A percentile compares a stretch with the other conserved stretches of the same genome.
These are phyloP conservation scores for Penicillium turbatum DNA, from an alignment of 495 filamentous ascomycete genomes.

Conservation along the genomic window DNA sequence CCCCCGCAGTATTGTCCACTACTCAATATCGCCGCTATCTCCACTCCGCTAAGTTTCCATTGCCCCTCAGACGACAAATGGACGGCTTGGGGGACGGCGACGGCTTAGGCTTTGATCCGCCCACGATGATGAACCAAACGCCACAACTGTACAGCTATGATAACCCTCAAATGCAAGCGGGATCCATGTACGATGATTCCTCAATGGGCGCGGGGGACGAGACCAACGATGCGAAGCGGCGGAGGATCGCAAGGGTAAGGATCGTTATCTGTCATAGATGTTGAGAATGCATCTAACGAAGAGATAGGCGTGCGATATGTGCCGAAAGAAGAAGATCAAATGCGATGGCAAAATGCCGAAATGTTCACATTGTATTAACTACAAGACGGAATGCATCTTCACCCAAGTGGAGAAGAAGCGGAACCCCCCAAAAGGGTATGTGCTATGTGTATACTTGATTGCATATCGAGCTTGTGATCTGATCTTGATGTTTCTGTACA, in stretches of 20 bases:
- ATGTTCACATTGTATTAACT: conserved; percentile 95
- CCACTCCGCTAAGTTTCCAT: conserved; percentile 23
- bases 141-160: conserved; percentile 70
- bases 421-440: conserved; percentile 93
- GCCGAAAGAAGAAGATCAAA: conserved; percentile 99
- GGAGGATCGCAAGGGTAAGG: conserved; percentile 83
- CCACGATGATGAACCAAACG: conserved; percentile 54
- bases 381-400: conserved; percentile 97
- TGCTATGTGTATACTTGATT: conserved; percentile 13
- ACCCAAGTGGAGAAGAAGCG: conserved; percentile 99
- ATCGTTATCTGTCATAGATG: background rate
- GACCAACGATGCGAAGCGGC: conserved; percentile 73
- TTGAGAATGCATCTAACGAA: background rate
- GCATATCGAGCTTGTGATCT: background rate
- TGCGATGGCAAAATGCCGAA: conserved; percentile 95
- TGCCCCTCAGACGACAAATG: conserved; percentile 27
- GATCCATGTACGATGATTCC: conserved; percentile 59
- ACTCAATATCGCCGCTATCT: conserved; percentile 18
- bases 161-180: conserved; percentile 53
- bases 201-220: conserved; percentile 54
- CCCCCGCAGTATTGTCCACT: conserved; percentile 20
- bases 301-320: conserved; percentile 92
- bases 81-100: conserved; percentile 42
- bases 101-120: conserved; percentile 42
- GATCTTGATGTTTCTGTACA: conserved; percentile 26